Base-by-base conservation (phyloP, 345 rosid species). In the Turnera subulata region DNA sequence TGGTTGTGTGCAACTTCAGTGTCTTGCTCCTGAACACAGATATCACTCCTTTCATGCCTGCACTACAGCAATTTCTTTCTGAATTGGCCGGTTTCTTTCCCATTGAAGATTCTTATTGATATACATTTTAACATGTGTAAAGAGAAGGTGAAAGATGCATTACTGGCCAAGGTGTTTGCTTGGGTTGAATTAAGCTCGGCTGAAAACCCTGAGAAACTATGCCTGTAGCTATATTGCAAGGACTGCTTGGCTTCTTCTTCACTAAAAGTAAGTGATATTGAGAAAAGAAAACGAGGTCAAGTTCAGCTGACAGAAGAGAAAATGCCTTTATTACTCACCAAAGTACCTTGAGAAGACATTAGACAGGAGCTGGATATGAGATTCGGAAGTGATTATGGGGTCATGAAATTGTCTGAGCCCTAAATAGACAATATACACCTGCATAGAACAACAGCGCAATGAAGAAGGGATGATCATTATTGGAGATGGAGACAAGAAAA, bases 361-460 rank as follows among this genome's bases (percentile, higher is more conserved):
- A n/a, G 74, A 59, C 21, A 85, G 89, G 59, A 83, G 83, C 57
- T 62, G 74, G 49, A 67, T n/a, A 55, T 85, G 90, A 55, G 68
- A 75, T 16, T 53, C 62, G 15, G 83, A 74, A 55, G 81, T 63
- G 59, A 76, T 69, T 21, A 33, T 29, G 23, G 71, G 69, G 45
- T 71, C 72, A n/a, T 39, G 53, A 57, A 63, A 10, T 50, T 46
- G 80, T 72, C 38, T 76, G 51, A 44, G 70, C 23, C 92, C 90
- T 52, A 85, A 51, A 66, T 88, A 85, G 13, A 85, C 83, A 52
- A 88, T 71, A 72, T 88, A 80, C 60, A 88, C 86, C 88, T 83
- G 71, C 69, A 76, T 43, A 45, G 64, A 19, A n/a, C n/a, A 5
- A 42, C 40, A 38, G 17, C 19, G 64, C 35, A 71, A 25, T 29